Base-by-base conservation (phyloP, 345 rosid genomes). In the Eucalyptus erythrocorys region DNA sequence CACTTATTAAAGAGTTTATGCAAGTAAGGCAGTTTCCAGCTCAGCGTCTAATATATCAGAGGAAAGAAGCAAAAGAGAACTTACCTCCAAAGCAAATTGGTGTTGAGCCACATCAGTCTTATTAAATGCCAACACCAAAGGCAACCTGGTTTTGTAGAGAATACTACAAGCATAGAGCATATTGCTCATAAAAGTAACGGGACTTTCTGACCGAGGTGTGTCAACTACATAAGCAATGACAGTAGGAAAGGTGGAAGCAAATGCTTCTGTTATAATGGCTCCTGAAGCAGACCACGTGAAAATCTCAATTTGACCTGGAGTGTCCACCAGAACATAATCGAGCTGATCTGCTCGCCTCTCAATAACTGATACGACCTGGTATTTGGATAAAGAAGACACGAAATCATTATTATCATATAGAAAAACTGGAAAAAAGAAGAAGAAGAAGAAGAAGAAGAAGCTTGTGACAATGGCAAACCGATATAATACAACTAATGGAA, bases 91-190 rank as follows among this genome's bases (percentile, higher is more conserved):
- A 48, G 91, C 91, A 86, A 88, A 90, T 49, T 90, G 89, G 86
- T 90, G 91, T 76, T 88, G 71, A 55, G 91, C 88, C 88, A 90
- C 93, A 59, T 93, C 94, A 79, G 61, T 93, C 88, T 93, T 93
- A 91, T 93, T 93, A 88, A 93, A 93, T 45, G 90, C 93, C 90
- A 93, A 53, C 53, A 93, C 93, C 85, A 93, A 57, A 82, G 94
- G 94, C 81, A 93, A 85, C 49, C 94, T 88, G 9, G 94, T 93
- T 91, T 93, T 93, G 89, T 93, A 93, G 68, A 93, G 91, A 34
- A 93, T 93, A 92, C 94, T 93, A 87, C 94, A 93, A 34, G 94
- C 92, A 87, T 93, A 92, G 43, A 93, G 93, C 94, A 93, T 93
- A 85, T 92, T 93, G 92, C 94, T 93, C 94, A 92, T 93, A 90